phyloP scores from a whole-genome alignment of 73 alveolate species.

The Stentor coeruleus region DNA sequence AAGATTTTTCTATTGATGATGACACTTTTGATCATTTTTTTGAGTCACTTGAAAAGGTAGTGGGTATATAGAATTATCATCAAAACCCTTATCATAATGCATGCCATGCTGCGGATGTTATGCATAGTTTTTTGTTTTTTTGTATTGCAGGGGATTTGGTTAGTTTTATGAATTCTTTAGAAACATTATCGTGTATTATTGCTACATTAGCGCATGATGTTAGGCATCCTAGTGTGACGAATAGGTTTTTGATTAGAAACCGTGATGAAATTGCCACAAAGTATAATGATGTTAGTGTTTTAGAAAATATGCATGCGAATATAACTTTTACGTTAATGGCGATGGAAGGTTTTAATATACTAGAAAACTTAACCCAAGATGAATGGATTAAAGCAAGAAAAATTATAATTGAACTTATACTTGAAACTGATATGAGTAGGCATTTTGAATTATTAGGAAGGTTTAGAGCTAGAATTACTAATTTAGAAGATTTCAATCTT shows the following conservation, averaged over 20 bases:
- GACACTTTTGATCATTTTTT: neutral
- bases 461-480: slow-evolving; percentile 26
- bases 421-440: slow-evolving; percentile 48
- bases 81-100: slow-evolving; percentile 54
- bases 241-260: slow-evolving; percentile 36
- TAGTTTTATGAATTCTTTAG: slow-evolving; percentile 26
- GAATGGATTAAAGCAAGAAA: slow-evolving; percentile 38
- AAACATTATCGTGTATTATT: slow-evolving; percentile 34
- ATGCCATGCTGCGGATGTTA: slow-evolving; percentile 66
- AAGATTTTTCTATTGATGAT: neutral
- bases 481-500: slow-evolving; percentile 1
- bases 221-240: slow-evolving; percentile 49
- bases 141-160: slow-evolving; percentile 31
- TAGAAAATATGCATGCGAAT: slow-evolving; percentile 43
- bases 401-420: slow-evolving; percentile 35
- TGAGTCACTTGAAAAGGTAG: slow-evolving; percentile 13
- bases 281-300: slow-evolving; percentile 48
- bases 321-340: slow-evolving; percentile 25
- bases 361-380: slow-evolving; percentile 31
- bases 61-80: slow-evolving; percentile 24
- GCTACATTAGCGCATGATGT: slow-evolving; percentile 51
- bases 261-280: slow-evolving; percentile 33
- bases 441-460: slow-evolving; percentile 42
- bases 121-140: slow-evolving; percentile 43
- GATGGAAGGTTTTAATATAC: slow-evolving; percentile 24